Base-by-base conservation (phyloP, 768 basidiomycete species). In the Lentinula sp. region DNA sequence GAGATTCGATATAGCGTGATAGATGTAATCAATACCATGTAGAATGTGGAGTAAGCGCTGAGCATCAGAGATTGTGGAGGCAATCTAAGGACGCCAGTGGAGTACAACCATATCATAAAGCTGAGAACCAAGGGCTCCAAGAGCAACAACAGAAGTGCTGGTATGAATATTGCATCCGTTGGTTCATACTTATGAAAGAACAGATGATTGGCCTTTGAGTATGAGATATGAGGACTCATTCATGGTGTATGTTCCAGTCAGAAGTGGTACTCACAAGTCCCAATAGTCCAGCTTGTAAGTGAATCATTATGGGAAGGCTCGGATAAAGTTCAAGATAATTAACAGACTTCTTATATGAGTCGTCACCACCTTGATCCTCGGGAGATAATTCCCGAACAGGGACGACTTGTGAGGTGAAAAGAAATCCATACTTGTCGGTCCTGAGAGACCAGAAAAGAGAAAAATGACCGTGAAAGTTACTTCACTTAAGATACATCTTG, bases 1-100 rank as follows among this genome's bases (percentile, higher is more conserved):
- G 57, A 60, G 13, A 59, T 5, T n/a, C 62, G 58, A 32, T 63
- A 63, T 5, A 51, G 32, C 13, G 52, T 42, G 49, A 63, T 45
- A 2, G 62, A 63, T 7, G 62, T 18, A 13, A 45, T 48, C 10
- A 63, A 46, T 4, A 52, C 43, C 5, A 34, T 21, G 57, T 50
- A 51, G 34, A 59, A 62, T 9, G 48, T 51, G 16, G 18, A 16
- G 37, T 59, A 59, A 6, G 57, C 48, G 18, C 32, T 59, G 32
- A 59, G 32, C 15, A 59, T 18, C 23, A 56, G 40, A 32, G 8
- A 28, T 28, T 28, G 55, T 6, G 55, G 57, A n/a, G 57, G 57
- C 46, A 48, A 35, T 23, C 43, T 50, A 4, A 59, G n/a, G 57
- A 48, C 32, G 28, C 35, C 45, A 49, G 16, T 32, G n/a, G 57